Conservation (phyloP, 2,329 filamentous ascomycete genomes). For the Rhynchosporium agropyri region DNA sequence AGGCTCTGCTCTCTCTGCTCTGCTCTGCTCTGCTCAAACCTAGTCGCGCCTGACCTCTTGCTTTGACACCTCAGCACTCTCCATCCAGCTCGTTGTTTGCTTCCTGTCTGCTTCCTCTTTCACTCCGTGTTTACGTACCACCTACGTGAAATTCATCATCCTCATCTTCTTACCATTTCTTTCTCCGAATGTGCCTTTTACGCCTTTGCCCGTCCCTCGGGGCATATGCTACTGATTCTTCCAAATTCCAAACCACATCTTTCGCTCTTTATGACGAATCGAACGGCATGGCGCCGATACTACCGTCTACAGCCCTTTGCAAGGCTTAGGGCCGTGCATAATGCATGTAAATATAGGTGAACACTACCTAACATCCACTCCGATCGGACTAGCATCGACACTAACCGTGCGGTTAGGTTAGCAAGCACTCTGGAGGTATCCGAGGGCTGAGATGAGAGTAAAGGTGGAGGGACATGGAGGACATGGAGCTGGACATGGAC, state of each 20-base stretch:
- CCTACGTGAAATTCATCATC: too few relatives aligned
- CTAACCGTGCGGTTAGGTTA: background rate
- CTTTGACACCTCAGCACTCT: background rate
- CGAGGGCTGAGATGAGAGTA: background rate
- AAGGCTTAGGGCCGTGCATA: conserved; percentile 11
- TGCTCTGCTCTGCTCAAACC: background rate
- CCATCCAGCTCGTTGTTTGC: background rate
- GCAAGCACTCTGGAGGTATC: conserved; percentile 4
- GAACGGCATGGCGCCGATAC: background rate
- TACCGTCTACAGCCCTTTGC: background rate
- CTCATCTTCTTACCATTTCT: background rate
- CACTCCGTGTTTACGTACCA: background rate
- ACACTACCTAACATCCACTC: background rate
- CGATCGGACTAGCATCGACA: conserved; percentile 8
- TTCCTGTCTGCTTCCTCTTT: background rate
- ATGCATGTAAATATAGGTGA: too few relatives aligned
- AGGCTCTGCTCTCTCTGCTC: background rate
- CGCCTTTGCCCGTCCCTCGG: too few relatives aligned
- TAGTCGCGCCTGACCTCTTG: background rate
- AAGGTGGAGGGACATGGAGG: too few relatives aligned
- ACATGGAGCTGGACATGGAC: too few relatives aligned
- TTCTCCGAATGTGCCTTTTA: too few relatives aligned
- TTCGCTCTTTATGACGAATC: too few relatives aligned
- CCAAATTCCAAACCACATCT: too few relatives aligned
- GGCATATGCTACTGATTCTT: too few relatives aligned